Percentiles rank a stretch among this genome's conserved stretches.
Evolutionary conservation across 495 filamentous ascomycete genomes (phyloP).

Genomic region (Cairneyella variabilis): DNA sequence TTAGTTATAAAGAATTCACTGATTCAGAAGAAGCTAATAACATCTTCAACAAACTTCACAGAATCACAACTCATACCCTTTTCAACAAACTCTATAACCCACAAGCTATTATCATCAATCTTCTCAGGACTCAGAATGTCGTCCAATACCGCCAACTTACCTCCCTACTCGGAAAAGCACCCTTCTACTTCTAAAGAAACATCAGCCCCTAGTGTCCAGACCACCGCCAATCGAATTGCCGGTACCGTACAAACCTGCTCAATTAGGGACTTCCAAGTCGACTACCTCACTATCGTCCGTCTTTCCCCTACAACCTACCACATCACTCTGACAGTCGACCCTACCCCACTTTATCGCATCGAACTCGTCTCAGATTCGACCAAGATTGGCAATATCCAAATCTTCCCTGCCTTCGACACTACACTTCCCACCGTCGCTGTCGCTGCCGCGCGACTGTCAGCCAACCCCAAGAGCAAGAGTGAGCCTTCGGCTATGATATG

Average conservation of each 20-base stretch:
- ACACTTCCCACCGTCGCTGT: conserved; percentile 1
- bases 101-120: neutral
- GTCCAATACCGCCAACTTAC: neutral
- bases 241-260: neutral
- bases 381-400: conserved; percentile 2
- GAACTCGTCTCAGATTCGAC: conserved; percentile 2
- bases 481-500: conserved; percentile 4
- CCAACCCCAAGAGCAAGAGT: conserved; percentile 3
- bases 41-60: neutral
- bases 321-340: conserved; percentile 1
- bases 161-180: conserved; percentile 2
- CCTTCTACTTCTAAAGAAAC: neutral
- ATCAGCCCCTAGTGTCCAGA: neutral
- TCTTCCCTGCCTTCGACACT: conserved; percentile 4
- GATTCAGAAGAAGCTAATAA: neutral
- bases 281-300: conserved; percentile 2
- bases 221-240: conserved; percentile 1
- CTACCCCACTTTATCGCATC: neutral
- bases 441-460: neutral
- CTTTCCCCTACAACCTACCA: neutral
- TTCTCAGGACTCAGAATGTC: neutral
- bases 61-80: neutral
- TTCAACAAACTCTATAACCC: neutral
- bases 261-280: neutral
- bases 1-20: neutral